Evolutionary conservation across 306 rosid species (phyloP).

Genomic region (Ceratonia siliqua): DNA sequence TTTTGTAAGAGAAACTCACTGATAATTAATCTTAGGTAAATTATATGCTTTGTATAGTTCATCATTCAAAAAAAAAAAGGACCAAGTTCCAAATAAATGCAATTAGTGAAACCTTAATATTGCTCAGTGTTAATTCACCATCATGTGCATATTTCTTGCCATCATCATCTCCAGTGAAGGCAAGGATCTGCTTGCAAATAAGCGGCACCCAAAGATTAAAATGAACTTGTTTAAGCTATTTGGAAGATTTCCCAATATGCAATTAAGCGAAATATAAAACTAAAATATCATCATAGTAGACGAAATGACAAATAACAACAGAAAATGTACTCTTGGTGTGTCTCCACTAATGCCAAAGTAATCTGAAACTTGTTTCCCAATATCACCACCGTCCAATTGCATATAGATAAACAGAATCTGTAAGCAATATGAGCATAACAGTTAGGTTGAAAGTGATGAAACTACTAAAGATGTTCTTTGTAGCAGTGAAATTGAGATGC

Average conservation of each 20-base stretch:
- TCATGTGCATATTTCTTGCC: conserved; percentile 55
- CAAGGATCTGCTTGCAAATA: conserved; percentile 46
- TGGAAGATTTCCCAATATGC: background rate
- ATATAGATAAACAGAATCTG: conserved; percentile 49
- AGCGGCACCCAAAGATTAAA: no score
- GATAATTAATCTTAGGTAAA: background rate
- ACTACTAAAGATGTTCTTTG: background rate
- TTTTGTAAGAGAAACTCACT: background rate
- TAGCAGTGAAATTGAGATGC: no score
- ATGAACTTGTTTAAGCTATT: no score
- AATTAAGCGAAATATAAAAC: background rate
- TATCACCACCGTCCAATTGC: conserved; percentile 58
- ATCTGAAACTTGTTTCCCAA: conserved; percentile 66
- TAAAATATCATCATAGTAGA: background rate
- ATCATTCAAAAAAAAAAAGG: background rate
- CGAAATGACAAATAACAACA: background rate
- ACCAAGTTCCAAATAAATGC: background rate
- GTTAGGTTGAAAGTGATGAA: background rate
- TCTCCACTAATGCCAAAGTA: conserved; percentile 59
- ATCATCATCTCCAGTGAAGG: conserved; percentile 64
- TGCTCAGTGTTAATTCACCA: conserved; percentile 48
- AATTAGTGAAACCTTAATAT: conserved; percentile 43
- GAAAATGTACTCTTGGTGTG: conserved; percentile 49
- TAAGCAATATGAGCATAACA: background rate
- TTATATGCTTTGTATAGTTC: background rate